Evolutionary conservation across 352 stramenopile genomes (phyloP), one percentile per base, ranked within the genome.

Genomic region (Phytophthora sansomeana): DNA sequence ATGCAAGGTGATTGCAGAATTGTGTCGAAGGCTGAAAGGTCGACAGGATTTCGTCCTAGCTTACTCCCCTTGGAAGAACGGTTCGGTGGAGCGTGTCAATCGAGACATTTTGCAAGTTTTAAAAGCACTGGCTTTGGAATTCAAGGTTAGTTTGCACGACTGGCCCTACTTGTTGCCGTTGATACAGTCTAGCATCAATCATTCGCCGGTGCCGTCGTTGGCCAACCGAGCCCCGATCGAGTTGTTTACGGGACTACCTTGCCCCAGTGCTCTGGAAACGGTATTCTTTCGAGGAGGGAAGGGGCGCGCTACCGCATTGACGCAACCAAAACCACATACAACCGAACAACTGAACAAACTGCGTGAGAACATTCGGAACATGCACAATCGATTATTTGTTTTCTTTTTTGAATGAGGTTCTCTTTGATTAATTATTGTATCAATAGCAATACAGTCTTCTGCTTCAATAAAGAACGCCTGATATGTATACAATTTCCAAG

Each of bases 1-100:
- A 14, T 24, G 44, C 24, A 51, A 53, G 46, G 46, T 53, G 46
- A 53, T 53, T 14, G 46, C 46, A 14, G 46, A 53, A 39, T 41
- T 53, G 29, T 30, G 11, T 10, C 46, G 46, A 14, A 13, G 29
- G 5, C 28, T 53, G 1, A 53, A 53, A n/a, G 5, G 46, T 28
- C 46, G 28, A 5, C 46, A 53, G 29, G 14, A 53, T 2, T 41
- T 53, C n/a, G 41, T 41, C 3, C 13, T 53, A 13, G 29, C 46
- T 9, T 53, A 53, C 46, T 53, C 46, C 16, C 28, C 46, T 1
- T 42, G 46, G 29, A 53, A 53, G 5, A 53, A 53, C 11, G 21
- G 43, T 9, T 47, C n/a, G 7, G n/a, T 29, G 17, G 41, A 29
- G 4, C 35, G 8, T 6, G 35, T 41, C 10, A 51, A 51, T 19